A percentile compares a stretch with the other conserved stretches of the same genome.
phyloP scores from a whole-genome alignment of 352 stramenopile genomes.

The Phytophthora rubi region DNA sequence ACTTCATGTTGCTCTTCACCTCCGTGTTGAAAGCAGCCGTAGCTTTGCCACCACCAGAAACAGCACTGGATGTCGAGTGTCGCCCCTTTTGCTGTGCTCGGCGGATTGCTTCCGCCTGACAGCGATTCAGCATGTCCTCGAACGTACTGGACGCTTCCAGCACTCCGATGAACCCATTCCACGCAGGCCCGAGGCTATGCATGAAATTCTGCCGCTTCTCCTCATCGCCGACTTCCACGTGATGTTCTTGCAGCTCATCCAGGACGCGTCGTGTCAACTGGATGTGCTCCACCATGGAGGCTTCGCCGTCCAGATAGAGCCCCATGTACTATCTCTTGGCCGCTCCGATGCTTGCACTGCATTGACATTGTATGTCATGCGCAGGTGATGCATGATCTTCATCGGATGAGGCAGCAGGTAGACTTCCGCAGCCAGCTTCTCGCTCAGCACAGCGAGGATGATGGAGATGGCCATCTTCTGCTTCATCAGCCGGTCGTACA shows the following conservation, averaged over 20 bases:
- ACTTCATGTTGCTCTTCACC: too few relatives aligned
- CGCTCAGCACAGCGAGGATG: too few relatives aligned
- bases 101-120: slow-evolving; percentile 11
- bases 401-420: too few relatives aligned
- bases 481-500: too few relatives aligned
- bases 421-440: too few relatives aligned
- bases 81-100: slow-evolving; percentile 6
- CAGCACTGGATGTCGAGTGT: not conserved
- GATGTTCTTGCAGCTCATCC: slow-evolving; percentile 17
- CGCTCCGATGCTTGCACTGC: not conserved
- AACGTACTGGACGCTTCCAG: slow-evolving; percentile 1
- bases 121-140: not conserved
- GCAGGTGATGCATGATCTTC: not conserved
- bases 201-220: not conserved
- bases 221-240: slow-evolving; percentile 1
- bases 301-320: not conserved
- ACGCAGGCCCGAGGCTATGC: slow-evolving; percentile 7
- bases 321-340: not conserved
- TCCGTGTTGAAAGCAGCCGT: not conserved
- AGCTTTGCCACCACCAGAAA: not conserved
- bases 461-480: too few relatives aligned
- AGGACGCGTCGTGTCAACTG: slow-evolving; percentile 15
- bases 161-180: slow-evolving; percentile 16
- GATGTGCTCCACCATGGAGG: slow-evolving; percentile 14
- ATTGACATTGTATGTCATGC: not conserved